Percentiles rank a stretch among this genome's conserved stretches.
phyloP scores from a whole-genome alignment of 257 asterid species.

The Misopates orontium region DNA sequence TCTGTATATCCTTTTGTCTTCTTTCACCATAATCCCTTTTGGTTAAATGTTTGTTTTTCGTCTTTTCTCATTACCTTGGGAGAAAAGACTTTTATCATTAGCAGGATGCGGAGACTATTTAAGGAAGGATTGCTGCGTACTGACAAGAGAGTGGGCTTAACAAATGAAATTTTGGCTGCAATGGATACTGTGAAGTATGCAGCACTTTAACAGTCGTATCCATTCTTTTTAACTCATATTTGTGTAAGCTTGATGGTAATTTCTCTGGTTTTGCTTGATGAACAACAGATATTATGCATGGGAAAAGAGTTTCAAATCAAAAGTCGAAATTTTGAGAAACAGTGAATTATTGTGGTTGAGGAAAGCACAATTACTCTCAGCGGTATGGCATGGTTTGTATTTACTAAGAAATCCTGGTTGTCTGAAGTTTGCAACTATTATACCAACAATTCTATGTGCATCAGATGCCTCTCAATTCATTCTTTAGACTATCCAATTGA shows the following conservation, averaged over 20 bases:
- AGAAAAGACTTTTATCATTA: conserved; percentile 66
- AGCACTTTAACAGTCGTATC: background rate
- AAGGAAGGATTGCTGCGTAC: conserved; percentile 78
- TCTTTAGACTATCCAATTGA: background rate
- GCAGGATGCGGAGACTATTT: conserved; percentile 65
- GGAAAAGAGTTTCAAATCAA: conserved; percentile 80
- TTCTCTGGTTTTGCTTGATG: conserved; percentile 21
- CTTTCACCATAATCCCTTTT: conserved; percentile 18
- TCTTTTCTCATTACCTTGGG: conserved; percentile 11
- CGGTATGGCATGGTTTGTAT: conserved; percentile 48
- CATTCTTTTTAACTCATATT: conserved; percentile 10
- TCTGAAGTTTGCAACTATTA: background rate
- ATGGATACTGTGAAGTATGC: conserved; percentile 89
- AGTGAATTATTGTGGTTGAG: conserved; percentile 77
- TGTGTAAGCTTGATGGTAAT: conserved; percentile 1
- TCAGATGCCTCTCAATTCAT: too few species aligned
- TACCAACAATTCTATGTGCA: conserved; percentile 1
- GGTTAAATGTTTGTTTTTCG: background rate
- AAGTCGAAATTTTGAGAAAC: conserved; percentile 60
- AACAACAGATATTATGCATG: conserved; percentile 73
- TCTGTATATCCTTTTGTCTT: conserved; percentile 5
- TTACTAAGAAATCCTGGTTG: conserved; percentile 13
- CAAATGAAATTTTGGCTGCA: conserved; percentile 80
- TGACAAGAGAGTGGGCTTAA: conserved; percentile 84
- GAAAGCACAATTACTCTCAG: conserved; percentile 69